A percentile compares a stretch with the other conserved stretches of the same genome.
These are phyloP conservation scores for Stenogyne calaminthoides DNA, from an alignment of 305 asterid species.

Conservation along the genomic window DNA sequence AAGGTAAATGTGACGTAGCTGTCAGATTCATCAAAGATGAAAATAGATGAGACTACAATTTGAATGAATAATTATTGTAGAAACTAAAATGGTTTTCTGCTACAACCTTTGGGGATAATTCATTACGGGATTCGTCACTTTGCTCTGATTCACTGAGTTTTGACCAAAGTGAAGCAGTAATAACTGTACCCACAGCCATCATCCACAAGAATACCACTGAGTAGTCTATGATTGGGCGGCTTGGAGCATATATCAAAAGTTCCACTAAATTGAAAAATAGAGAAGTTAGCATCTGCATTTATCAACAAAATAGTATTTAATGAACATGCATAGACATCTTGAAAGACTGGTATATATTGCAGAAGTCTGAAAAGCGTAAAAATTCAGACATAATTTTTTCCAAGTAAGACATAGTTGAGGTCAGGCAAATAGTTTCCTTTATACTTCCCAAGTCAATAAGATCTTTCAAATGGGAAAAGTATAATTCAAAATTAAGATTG, in stretches of 20 bases:
- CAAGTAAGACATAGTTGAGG: neutral
- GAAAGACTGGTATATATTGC: neutral
- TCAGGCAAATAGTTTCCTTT: neutral
- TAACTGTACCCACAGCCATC: conserved; percentile 84
- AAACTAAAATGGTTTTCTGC: neutral
- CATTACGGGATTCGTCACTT: conserved; percentile 46
- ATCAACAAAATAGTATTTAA: conserved; percentile 18
- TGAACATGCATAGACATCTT: conserved; percentile 14
- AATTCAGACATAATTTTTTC: neutral
- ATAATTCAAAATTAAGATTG: neutral
- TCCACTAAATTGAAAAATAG: conserved; percentile 55
- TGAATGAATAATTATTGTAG: conserved; percentile 16
- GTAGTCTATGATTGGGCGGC: conserved; percentile 64
- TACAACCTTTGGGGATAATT: conserved; percentile 54
- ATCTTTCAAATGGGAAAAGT: neutral
- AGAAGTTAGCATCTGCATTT: conserved; percentile 26
- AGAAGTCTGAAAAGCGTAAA: conserved; percentile 11
- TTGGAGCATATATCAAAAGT: conserved; percentile 73
- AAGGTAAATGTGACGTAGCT: neutral
- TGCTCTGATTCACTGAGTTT: conserved; percentile 53
- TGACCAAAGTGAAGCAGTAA: conserved; percentile 74
- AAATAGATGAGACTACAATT: neutral
- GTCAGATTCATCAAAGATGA: neutral
- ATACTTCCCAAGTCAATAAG: neutral
- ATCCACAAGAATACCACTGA: conserved; percentile 76